These are phyloP conservation scores for Punica granatum DNA, from an alignment of 345 rosid genomes.

Conservation along the genomic window DNA sequence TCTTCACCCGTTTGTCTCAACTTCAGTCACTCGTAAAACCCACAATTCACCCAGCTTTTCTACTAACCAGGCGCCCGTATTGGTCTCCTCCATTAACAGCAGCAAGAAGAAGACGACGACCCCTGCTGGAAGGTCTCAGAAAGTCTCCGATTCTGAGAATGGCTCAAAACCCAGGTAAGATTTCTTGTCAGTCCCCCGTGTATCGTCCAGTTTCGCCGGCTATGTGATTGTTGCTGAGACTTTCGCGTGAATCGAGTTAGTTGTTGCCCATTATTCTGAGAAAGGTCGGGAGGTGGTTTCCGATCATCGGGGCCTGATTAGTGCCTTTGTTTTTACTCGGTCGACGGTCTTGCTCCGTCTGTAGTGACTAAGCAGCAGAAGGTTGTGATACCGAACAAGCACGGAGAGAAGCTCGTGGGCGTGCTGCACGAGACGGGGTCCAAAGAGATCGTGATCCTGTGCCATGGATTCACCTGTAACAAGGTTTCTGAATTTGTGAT, in stretches of 20 bases:
- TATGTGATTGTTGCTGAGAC: neutral
- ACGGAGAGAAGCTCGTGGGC: conserved; percentile 72
- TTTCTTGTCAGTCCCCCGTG: neutral
- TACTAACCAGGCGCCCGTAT: neutral
- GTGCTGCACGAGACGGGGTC: conserved; percentile 71
- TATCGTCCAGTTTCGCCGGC: too few relatives aligned
- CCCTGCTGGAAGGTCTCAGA: neutral
- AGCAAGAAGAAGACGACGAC: neutral
- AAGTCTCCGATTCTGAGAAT: neutral
- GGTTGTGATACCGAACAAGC: conserved; percentile 44
- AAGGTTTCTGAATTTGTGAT: conserved; percentile 34
- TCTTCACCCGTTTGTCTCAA: neutral
- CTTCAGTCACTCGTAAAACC: neutral
- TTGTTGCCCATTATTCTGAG: too few relatives aligned
- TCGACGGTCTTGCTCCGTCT: too few relatives aligned
- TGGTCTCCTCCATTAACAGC: neutral
- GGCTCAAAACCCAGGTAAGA: neutral
- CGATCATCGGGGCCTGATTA: too few relatives aligned
- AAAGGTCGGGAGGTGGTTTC: too few relatives aligned
- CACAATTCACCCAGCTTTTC: neutral
- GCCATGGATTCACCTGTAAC: conserved; percentile 70
- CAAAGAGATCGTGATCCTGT: conserved; percentile 47
- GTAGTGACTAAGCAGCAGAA: conserved; percentile 29
- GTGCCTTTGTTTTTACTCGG: too few relatives aligned
- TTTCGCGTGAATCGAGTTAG: too few relatives aligned